Conservation (phyloP, 305 asterid genomes). For the Ajuga reptans region DNA sequence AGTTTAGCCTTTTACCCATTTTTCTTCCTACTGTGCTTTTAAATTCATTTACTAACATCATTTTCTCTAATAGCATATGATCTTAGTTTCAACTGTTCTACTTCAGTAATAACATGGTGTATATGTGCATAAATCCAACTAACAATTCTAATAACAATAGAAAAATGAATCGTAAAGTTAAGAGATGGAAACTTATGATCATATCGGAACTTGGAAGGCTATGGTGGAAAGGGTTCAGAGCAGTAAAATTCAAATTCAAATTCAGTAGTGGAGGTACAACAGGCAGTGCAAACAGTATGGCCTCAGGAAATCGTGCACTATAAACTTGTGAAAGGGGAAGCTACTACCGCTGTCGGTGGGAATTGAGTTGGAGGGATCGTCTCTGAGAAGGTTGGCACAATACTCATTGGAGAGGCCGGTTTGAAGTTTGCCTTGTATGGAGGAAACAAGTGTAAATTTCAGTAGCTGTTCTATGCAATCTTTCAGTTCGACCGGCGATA, state of each 20-base stretch:
- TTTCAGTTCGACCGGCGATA: constrained; percentile 30
- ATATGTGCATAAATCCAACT: too few species aligned
- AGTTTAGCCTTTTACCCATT: background rate
- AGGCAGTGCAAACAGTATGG: constrained; percentile 9
- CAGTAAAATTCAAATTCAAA: background rate
- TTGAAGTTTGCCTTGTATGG: constrained; percentile 34
- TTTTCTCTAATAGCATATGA: background rate
- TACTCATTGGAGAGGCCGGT: constrained; percentile 49
- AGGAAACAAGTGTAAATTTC: constrained; percentile 42
- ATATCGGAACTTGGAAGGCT: background rate
- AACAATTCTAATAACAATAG: background rate
- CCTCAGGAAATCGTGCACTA: background rate
- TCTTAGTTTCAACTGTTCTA: background rate
- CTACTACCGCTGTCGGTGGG: constrained; percentile 26
- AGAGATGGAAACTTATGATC: background rate
- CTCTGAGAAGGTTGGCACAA: constrained; percentile 49
- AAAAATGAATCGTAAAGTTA: background rate
- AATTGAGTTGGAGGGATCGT: constrained; percentile 27
- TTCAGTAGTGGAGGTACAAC: background rate
- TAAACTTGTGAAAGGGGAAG: background rate
- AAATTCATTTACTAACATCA: background rate
- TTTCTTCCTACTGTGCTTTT: background rate
- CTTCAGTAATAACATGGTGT: background rate
- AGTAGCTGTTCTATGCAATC: constrained; percentile 55
- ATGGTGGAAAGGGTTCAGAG: background rate